Evolutionary conservation across 768 basidiomycete species (phyloP), one percentile per base, ranked within the genome.

Genomic region (Imleria badia): DNA sequence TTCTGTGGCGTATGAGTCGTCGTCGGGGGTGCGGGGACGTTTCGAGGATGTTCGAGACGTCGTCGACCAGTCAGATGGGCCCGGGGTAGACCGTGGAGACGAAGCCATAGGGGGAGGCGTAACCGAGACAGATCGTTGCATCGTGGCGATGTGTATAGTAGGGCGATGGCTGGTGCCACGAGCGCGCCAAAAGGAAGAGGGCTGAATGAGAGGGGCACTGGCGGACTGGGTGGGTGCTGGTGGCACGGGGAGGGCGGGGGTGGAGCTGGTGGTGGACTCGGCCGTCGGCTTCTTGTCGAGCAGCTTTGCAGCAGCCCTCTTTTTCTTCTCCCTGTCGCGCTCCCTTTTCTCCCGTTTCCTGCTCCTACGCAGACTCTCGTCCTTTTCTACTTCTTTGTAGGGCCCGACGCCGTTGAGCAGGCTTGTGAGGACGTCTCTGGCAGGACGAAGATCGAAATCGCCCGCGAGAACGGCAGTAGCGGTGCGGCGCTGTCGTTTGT

Each of bases 1-100:
- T 50, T 68, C 63, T 55, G 55, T 54, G 29, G 78, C 52, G 23
- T 76, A 65, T 17, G 79, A 78, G 56, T 81, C 78, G 56, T 91
- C 87, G 51, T 81, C 80, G 10, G 90, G 90, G 0, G 90, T 91
- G 54, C 74, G 81, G 23, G 86, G 90, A 50, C 89, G 78, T 74
- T 91, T 91, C 45, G 89, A 90, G 13, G 90, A 91, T 15, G 86
- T 87, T 46, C 82, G 81, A 0, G 90, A 90, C 4, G 86, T 87
- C 58, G 79, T 78, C 5, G 86, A 86, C 15, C 89, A 89, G 57
- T 80, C 76, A 42, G 87, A 90, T 6, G 87, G 87, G 6, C 83
- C 87, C 3, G 90, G 89, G 0, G 88, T 91, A 20, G 87, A 83
- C 36, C 78, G 81, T 7, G 87, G 86, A 7, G 87, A 86, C 4